Percentiles rank a stretch among this genome's conserved stretches.
phyloP scores from a whole-genome alignment of 2,329 filamentous ascomycete species.

The Talaromyces sp. region DNA sequence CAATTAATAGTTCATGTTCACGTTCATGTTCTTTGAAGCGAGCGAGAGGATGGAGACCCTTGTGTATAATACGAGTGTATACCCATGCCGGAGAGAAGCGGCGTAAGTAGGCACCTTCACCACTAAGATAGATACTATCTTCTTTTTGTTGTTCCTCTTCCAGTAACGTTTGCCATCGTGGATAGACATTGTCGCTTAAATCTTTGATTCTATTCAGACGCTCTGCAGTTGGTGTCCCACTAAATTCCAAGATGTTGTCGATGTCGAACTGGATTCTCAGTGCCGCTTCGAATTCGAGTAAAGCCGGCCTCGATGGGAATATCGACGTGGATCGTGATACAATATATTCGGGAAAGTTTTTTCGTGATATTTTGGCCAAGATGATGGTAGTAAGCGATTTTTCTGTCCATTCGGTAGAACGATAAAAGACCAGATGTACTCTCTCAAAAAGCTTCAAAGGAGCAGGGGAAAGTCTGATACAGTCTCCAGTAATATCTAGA shows the following conservation, averaged over 20 bases:
- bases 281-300: conserved; percentile 86
- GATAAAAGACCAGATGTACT: conserved; percentile 92
- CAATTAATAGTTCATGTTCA: conserved; percentile 69
- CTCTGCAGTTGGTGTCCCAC: conserved; percentile 62
- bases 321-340: conserved; percentile 88
- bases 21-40: conserved; percentile 74
- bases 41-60: conserved; percentile 72
- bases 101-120: conserved; percentile 83
- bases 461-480: conserved; percentile 70
- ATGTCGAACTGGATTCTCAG: conserved; percentile 76
- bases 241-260: conserved; percentile 77
- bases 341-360: conserved; percentile 85
- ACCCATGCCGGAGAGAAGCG: conserved; percentile 89
- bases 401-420: conserved; percentile 94
- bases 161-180: conserved; percentile 72
- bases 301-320: conserved; percentile 67
- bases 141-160: conserved; percentile 74
- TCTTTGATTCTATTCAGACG: conserved; percentile 64
- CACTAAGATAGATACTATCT: conserved; percentile 68
- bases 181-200: conserved; percentile 69
- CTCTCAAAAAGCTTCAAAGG: conserved; percentile 82
- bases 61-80: conserved; percentile 89
- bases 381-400: conserved; percentile 95
- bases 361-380: conserved; percentile 78
- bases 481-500: conserved; percentile 70